These are phyloP conservation scores for Mycena venus DNA, from an alignment of 768 basidiomycete genomes.

Conservation along the genomic window DNA sequence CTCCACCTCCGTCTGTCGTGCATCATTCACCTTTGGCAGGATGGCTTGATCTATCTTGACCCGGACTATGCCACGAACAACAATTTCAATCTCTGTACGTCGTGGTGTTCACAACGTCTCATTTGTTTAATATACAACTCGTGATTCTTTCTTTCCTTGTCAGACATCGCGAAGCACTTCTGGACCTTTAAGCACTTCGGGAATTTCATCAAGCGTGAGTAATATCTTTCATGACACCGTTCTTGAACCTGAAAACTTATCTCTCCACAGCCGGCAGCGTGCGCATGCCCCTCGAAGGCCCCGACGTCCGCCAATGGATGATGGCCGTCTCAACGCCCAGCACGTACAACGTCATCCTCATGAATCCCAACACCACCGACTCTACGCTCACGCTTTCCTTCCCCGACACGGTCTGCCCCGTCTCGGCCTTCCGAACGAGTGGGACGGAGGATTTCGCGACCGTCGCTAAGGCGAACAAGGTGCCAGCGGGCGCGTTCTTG, in stretches of 20 bases:
- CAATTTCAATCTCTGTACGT: constrained; percentile 40
- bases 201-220: constrained; percentile 55
- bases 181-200: constrained; percentile 57
- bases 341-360: not conserved
- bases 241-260: not conserved
- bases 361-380: constrained; percentile 22
- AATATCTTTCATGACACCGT: not conserved
- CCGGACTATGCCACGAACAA: constrained; percentile 51
- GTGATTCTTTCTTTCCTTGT: no score
- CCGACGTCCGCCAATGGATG: constrained; percentile 1
- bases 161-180: constrained; percentile 54
- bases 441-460: constrained; percentile 50
- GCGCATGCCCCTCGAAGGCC: not conserved
- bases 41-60: constrained; percentile 58
- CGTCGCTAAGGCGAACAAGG: constrained; percentile 39
- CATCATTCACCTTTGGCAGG: constrained; percentile 34
- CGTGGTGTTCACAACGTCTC: no score
- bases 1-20: no score
- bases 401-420: constrained; percentile 37
- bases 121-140: no score
- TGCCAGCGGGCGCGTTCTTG: constrained; percentile 42
- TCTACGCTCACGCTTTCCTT: constrained; percentile 38
- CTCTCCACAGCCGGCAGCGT: not conserved
- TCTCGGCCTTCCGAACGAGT: not conserved
- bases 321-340: not conserved